Evolutionary conservation across 345 rosid species (phyloP).

Genomic region (Gossypium bickii): DNA sequence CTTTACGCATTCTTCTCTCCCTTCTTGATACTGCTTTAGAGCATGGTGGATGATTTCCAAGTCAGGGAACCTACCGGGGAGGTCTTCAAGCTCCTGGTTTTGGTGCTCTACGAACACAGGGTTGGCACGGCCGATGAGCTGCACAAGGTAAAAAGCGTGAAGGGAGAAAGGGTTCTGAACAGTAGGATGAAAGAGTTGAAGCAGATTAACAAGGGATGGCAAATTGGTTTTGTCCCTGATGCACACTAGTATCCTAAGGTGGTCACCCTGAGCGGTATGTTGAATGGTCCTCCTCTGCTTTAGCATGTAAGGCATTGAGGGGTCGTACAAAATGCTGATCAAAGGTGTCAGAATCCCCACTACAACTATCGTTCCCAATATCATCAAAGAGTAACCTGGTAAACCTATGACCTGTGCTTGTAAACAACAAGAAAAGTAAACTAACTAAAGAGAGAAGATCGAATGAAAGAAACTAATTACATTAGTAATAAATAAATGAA

Average conservation of each 20-base stretch:
- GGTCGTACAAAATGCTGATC: constrained; percentile 61
- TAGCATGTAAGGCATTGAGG: constrained; percentile 62
- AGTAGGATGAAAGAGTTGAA: constrained; percentile 56
- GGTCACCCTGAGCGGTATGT: constrained; percentile 42
- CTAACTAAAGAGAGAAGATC: not conserved
- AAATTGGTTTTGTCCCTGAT: constrained; percentile 40
- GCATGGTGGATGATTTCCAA: constrained; percentile 35
- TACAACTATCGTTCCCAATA: constrained; percentile 27
- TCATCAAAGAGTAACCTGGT: constrained; percentile 39
- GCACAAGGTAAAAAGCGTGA: constrained; percentile 54
- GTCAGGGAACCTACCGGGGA: constrained; percentile 1
- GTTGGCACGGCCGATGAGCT: constrained; percentile 28
- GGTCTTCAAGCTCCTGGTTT: not conserved
- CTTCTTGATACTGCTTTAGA: constrained; percentile 38
- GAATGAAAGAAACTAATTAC: too few relatives aligned
- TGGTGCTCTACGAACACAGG: constrained; percentile 22
- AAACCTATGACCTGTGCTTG: constrained; percentile 31
- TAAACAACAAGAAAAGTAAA: not conserved
- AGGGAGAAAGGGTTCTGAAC: constrained; percentile 31
- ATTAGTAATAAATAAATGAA: not conserved
- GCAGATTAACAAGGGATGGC: constrained; percentile 43
- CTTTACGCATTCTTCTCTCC: constrained; percentile 24
- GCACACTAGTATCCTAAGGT: constrained; percentile 45
- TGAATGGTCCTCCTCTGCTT: constrained; percentile 70
- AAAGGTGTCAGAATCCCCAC: constrained; percentile 23